Conservation (phyloP, 2,329 filamentous ascomycete genomes). For the Xylariomycetidae sp. region DNA sequence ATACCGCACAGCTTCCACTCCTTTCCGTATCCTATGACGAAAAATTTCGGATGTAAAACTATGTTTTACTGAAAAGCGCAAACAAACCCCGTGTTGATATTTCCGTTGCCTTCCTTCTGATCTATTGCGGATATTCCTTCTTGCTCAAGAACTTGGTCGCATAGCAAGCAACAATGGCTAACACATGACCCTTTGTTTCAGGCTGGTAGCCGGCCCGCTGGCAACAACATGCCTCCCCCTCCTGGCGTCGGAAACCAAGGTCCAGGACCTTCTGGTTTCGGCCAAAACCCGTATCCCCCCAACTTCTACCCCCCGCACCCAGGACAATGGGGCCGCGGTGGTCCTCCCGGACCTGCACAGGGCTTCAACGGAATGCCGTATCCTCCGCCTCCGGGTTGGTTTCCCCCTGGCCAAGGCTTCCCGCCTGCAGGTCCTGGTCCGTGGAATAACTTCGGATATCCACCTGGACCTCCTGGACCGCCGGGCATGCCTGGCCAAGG, state of each 20-base stretch:
- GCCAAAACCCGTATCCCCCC: constrained; percentile 37
- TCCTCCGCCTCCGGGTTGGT: constrained; percentile 73
- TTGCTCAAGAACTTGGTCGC: constrained; percentile 7
- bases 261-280: constrained; percentile 34
- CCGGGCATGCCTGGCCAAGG: constrained; percentile 26
- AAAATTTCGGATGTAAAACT: constrained; percentile 96
- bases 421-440: constrained; percentile 58
- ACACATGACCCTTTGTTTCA: constrained; percentile 19
- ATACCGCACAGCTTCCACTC: constrained; percentile 3
- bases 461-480: constrained; percentile 50
- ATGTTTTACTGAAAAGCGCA: constrained; percentile 85
- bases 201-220: constrained; percentile 32
- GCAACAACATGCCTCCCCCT: constrained; percentile 17
- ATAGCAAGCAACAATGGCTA: no score
- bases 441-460: constrained; percentile 55
- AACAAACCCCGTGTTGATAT: constrained; percentile 85
- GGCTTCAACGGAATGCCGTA: constrained; percentile 72
- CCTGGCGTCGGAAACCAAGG: constrained; percentile 16
- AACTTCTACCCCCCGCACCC: constrained; percentile 48
- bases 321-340: constrained; percentile 48
- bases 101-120: constrained; percentile 99
- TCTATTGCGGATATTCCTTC: constrained; percentile 23
- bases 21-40: constrained; percentile 62
- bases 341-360: constrained; percentile 48
- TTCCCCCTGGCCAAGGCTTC: constrained; percentile 69